phyloP scores from a whole-genome alignment of 352 stramenopile genomes.

The Phytophthora quininea region DNA sequence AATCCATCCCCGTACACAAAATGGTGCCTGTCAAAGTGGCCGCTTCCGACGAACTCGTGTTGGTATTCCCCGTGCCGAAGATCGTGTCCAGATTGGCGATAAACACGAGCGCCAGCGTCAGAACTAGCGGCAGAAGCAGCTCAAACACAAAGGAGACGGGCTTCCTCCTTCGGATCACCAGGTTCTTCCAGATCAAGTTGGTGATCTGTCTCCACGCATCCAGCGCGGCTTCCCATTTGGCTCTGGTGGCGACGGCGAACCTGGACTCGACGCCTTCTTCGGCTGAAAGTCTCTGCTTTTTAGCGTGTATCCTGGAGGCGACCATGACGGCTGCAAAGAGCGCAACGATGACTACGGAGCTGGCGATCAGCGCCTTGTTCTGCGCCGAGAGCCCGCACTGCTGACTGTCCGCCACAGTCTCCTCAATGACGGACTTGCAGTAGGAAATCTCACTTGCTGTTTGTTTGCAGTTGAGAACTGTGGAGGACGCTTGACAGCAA shows the following conservation, averaged over 20 bases:
- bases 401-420: conserved; percentile 40
- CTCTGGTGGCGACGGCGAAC: conserved; percentile 25
- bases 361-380: conserved; percentile 42
- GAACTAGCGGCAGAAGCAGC: conserved; percentile 55
- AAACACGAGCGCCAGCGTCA: conserved; percentile 59
- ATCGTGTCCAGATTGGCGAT: conserved; percentile 66
- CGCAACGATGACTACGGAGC: conserved; percentile 22
- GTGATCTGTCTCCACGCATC: conserved; percentile 53
- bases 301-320: conserved; percentile 29
- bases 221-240: conserved; percentile 36
- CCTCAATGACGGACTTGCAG: conserved; percentile 49
- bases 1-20: conserved; percentile 43
- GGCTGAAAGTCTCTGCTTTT: conserved; percentile 8
- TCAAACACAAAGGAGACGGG: conserved; percentile 68
- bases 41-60: conserved; percentile 21
- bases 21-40: conserved; percentile 26
- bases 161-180: conserved; percentile 51
- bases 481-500: conserved; percentile 38
- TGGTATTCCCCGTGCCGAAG: conserved; percentile 33
- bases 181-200: conserved; percentile 80
- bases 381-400: conserved; percentile 42
- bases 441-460: conserved; percentile 30
- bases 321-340: conserved; percentile 29
- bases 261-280: conserved; percentile 30
- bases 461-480: conserved; percentile 34